Evolutionary conservation across 495 filamentous ascomycete genomes (phyloP), one percentile per base, ranked within the genome.

Genomic region (Hypoxylon rickii): DNA sequence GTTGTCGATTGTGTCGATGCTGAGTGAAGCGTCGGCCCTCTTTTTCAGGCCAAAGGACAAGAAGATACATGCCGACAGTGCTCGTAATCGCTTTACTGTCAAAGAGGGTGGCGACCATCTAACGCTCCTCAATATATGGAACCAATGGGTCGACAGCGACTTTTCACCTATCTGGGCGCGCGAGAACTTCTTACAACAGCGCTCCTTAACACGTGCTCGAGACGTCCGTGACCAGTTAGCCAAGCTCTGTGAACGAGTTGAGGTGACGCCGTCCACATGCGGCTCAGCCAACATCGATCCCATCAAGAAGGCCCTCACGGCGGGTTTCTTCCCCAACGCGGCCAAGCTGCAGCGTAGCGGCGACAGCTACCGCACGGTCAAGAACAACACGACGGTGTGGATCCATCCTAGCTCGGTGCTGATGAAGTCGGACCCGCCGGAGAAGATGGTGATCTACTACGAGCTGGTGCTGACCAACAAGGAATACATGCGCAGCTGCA

Each of bases 21-120:
- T 98, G 4, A 86, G 89, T 65, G 94, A 97, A 75, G 82, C 87
- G 13, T 88, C 86, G 29, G 86, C 91, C 0, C 81, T 98, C 20
- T 98, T 96, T 79, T 96, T 92, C 81, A 84, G 94, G 0, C 94
- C 94, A 7, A 96, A 96, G 70, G 93, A 98, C 73, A 96, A 97
- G 76, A 96, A 96, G 64, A 86, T 97, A 39, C 89, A 96, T 67
- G 95, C 94, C 17, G 94, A 97, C 69, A 88, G 88, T 59, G 94
- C 94, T 3, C 86, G 93, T n/a, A 85, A 86, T 22, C 83, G 95
- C 2, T 97, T 97, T 74, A 96, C 94, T 0, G 76, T 92, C 61
- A 91, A 90, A 59, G 92, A 95, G 49, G 94, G 94, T 41, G 94
- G 94, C 34, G 94, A 98, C 72, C 90, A 96, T 65, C 71, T 92